Conservation (phyloP, 441 rosid species). For the Hura crepitans region DNA sequence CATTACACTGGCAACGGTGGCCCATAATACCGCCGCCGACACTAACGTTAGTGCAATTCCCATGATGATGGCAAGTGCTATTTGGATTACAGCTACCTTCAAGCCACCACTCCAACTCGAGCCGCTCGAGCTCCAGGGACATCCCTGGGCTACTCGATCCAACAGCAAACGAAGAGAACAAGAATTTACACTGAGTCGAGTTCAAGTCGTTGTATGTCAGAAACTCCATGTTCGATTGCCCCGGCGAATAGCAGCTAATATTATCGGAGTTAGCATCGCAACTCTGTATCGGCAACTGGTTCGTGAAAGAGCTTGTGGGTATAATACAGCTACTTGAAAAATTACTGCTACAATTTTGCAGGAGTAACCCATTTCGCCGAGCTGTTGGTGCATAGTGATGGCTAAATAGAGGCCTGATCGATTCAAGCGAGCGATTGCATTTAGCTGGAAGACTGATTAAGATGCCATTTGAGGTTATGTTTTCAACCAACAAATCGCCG, state of each 20-base stretch:
- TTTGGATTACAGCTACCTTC: conserved; percentile 19
- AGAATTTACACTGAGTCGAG: conserved; percentile 30
- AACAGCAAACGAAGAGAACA: conserved; percentile 49
- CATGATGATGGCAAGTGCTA: conserved; percentile 32
- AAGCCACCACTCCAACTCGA: conserved; percentile 68
- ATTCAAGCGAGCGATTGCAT: conserved; percentile 46
- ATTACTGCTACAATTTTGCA: conserved; percentile 39
- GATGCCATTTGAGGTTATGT: conserved; percentile 43
- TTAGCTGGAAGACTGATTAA: conserved; percentile 35
- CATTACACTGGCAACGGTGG: conserved; percentile 42
- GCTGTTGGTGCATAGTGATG: conserved; percentile 35
- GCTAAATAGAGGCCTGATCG: conserved; percentile 32
- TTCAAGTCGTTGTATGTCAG: conserved; percentile 28
- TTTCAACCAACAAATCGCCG: conserved; percentile 41
- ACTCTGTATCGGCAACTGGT: conserved; percentile 9
- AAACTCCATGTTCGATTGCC: conserved; percentile 9
- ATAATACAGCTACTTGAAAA: conserved; percentile 31
- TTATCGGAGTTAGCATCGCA: conserved; percentile 30
- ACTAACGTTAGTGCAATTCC: conserved; percentile 14
- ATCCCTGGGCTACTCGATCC: conserved; percentile 18
- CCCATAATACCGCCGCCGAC: conserved; percentile 23
- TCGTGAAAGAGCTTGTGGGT: conserved; percentile 17
- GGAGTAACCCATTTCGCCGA: conserved; percentile 41
- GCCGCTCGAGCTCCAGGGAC: conserved; percentile 35
- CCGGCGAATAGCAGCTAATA: conserved; percentile 37